Conservation (phyloP, 768 basidiomycete species). For the Amanita fuliginea region DNA sequence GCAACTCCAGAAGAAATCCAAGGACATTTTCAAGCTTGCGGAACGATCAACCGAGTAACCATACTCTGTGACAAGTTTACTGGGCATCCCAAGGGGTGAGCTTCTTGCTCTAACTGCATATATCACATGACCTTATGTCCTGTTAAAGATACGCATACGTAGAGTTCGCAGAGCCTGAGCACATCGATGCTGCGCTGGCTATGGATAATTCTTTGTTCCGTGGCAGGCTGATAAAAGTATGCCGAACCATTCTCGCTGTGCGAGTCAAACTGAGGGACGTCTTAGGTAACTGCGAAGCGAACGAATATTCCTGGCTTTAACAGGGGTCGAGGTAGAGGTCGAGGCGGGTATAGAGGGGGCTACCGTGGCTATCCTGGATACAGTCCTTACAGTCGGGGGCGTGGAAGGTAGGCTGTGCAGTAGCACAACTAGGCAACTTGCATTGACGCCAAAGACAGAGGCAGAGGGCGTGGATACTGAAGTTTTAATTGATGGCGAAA, state of each 20-base stretch:
- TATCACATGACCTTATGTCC: slow-evolving; percentile 2
- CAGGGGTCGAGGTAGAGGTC: slow-evolving; percentile 70
- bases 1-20: slow-evolving; percentile 98
- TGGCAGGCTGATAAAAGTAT: slow-evolving; percentile 84
- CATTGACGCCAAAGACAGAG: slow-evolving; percentile 14
- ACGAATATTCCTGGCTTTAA: slow-evolving; percentile 94
- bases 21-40: slow-evolving; percentile 93
- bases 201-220: slow-evolving; percentile 96
- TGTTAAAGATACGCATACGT: slow-evolving; percentile 85
- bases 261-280: neutral
- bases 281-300: slow-evolving; percentile 86
- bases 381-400: slow-evolving; percentile 50
- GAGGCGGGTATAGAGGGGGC: slow-evolving; percentile 39
- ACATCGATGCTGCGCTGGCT: slow-evolving; percentile 82
- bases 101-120: neutral
- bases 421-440: neutral
- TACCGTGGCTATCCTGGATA: slow-evolving; percentile 30
- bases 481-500: slow-evolving; percentile 30
- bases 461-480: slow-evolving; percentile 64
- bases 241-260: neutral
- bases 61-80: slow-evolving; percentile 99
- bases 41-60: slow-evolving; percentile 96
- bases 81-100: slow-evolving; percentile 95
- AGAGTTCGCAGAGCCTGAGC: slow-evolving; percentile 90
- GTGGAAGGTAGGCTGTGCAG: slow-evolving; percentile 55